Base-by-base conservation (phyloP, 139 green algal genomes). In the Picochlorum sp. region DNA sequence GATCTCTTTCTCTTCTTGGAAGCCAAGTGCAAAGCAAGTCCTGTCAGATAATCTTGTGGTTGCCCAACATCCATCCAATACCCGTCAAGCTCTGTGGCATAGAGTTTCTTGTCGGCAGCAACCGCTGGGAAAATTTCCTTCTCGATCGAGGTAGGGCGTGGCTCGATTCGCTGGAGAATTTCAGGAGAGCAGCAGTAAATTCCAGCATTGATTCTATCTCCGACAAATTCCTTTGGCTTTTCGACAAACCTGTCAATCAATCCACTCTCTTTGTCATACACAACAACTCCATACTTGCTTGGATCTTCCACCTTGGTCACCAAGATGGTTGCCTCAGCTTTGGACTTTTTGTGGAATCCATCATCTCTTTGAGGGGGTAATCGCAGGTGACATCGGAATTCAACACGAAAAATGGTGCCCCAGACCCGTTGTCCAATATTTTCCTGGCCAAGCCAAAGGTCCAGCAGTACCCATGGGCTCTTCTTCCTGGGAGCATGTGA, bases 31-130 rank as follows among this genome's bases (percentile, higher is more conserved):
- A 98, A 79, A 1, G 64, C 73, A 45, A 98, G 76, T 10, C 92
- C 89, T 83, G 77, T 28, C 71, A 90, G 72, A 76, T 92, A 97
- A 73, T 97, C 90, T 76, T 88, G 90, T 38, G 92, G 92, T 81
- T 98, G 92, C 6, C 92, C 92, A 23, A 98, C 83, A 69, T 98
- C 92, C 92, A 98, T 98, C 92, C 92, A 98, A 84, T 97, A 98
- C 32, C 92, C 92, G 5, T 75, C 71, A 9, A 98, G 82, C 32
- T 81, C 85, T 79, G 92, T 93, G 2, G 90, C 82, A 58, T 85
- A 98, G 60, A 98, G 85, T 30, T 74, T 66, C 56, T 78, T 79
- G 61, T 95, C 91, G 3, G 81, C 79, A 2, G 90, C 86, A 30
- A 98, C 85, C 50, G 90, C 83, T 0, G 92, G 92, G 78, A 98